Conservation (phyloP, 768 basidiomycete species). For the Tulasnella sp. region DNA sequence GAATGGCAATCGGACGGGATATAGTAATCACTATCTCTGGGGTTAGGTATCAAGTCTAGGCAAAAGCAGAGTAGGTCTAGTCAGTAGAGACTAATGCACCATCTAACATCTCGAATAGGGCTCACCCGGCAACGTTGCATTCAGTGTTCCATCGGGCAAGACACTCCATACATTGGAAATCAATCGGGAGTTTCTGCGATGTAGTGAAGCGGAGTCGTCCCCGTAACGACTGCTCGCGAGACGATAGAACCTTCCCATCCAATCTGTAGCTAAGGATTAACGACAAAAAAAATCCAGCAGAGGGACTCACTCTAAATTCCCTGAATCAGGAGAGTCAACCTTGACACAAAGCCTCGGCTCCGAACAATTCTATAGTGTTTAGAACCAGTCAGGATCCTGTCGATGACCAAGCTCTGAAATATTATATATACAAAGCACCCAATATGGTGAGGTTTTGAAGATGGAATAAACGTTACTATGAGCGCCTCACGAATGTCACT, state of each 20-base stretch:
- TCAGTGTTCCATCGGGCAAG: background rate
- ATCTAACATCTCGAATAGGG: background rate
- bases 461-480: background rate
- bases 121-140: background rate
- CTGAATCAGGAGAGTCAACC: background rate
- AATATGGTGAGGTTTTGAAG: background rate
- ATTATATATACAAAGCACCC: background rate
- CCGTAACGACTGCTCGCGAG: too few relatives aligned
- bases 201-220: too few relatives aligned
- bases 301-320: too few relatives aligned
- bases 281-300: too few relatives aligned
- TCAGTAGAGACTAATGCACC: too few relatives aligned
- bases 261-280: too few relatives aligned
- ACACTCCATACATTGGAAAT: background rate
- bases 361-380: background rate
- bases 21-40: too few relatives aligned
- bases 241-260: too few relatives aligned
- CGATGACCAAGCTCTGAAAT: background rate
- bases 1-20: background rate
- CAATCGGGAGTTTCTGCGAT: accelerated
- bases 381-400: too few relatives aligned
- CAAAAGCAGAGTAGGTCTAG: too few relatives aligned
- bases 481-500: background rate
- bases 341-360: too few relatives aligned
- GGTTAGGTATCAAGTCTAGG: too few relatives aligned